These are phyloP conservation scores for Sclerotinia sclerotiorum DNA, from an alignment of 2,329 filamentous ascomycete species.

Conservation along the genomic window DNA sequence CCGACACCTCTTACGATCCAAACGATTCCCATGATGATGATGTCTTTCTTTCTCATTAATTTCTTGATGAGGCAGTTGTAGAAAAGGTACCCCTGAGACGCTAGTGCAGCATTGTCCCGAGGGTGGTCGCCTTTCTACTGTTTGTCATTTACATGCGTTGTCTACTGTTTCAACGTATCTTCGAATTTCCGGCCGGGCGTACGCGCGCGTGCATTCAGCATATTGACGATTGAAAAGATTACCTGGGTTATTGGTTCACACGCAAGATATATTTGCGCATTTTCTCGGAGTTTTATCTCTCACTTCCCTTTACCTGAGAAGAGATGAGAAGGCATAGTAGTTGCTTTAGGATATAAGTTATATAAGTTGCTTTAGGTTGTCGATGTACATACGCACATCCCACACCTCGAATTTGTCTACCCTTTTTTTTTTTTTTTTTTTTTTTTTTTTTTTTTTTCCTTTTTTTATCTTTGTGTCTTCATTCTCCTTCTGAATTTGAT, in stretches of 20 bases:
- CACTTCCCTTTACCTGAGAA: background rate
- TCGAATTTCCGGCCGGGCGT: slow-evolving; percentile 19
- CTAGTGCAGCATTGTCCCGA: slow-evolving; percentile 41
- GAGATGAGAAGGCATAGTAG: slow-evolving; percentile 14
- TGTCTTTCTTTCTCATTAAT: slow-evolving; percentile 21
- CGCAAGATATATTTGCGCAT: slow-evolving; percentile 17
- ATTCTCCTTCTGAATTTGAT: background rate
- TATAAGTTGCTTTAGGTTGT: slow-evolving; percentile 12
- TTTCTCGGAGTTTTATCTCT: slow-evolving; percentile 10
- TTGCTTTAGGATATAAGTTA: slow-evolving; percentile 6
- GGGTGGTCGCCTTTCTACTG: slow-evolving; percentile 20
- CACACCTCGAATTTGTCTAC: background rate
- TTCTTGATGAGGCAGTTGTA: slow-evolving; percentile 26
- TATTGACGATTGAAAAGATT: slow-evolving; percentile 21
- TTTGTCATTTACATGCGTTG: slow-evolving; percentile 21
- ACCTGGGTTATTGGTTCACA: slow-evolving; percentile 14
- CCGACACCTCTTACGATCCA: slow-evolving; percentile 31
- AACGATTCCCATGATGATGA: slow-evolving; percentile 32
- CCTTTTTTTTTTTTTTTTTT: background rate
- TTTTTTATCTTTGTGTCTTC: background rate
- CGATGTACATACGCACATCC: slow-evolving; percentile 10
- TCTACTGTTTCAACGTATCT: slow-evolving; percentile 19
- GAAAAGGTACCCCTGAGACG: slow-evolving; percentile 33
- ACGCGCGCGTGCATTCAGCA: slow-evolving; percentile 11
- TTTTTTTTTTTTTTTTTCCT: too few relatives aligned